Base-by-base conservation (phyloP, 768 basidiomycete genomes). In the Myochromella boudieri region DNA sequence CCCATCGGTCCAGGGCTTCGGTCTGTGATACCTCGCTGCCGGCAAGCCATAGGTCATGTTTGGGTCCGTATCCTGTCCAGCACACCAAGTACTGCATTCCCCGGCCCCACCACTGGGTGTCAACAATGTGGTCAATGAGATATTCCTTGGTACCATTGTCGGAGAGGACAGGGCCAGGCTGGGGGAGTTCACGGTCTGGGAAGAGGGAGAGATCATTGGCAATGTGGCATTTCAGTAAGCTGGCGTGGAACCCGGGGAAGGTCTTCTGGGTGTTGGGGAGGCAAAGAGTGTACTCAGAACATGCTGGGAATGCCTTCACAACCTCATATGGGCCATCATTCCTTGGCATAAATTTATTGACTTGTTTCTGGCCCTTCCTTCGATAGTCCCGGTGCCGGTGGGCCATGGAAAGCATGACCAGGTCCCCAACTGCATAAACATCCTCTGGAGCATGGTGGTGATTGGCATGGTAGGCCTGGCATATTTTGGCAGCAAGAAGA, bases 301-400 rank as follows among this genome's bases (percentile, higher is more conserved):
- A n/a, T n/a, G n/a, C n/a, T 65, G 51, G 47, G 20, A 54, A 6
- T 1, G 52, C 40, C 0, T 38, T 27, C 4, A 43, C 44, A 4
- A 66, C 42, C 0, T 10, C 36, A 39, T 58, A 64, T 9, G 62
- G 68, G 0, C 68, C 58, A 42, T 75, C 64, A 12, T 38, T 68
- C 0, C 57, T 44, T 0, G 66, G 65, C 60, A 76, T 67, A 37
- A 72, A 73, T 37, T 75, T 75, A 0, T 68, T 66, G 0, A 63
- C 62, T 0, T 58, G 55, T 3, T 56, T 54, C 2, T 57, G 53
- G 1, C 58, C 59, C 4, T 29, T 36, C 0, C 47, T 20, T 20
- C 55, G 56, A 42, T 63, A 71, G 10, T 17, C 33, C 6, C 11
- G 8, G 9, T 20, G 6, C 10, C 34, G 8, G n/a, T 36, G 3